Evolutionary conservation across 306 rosid genomes (phyloP).

Genomic region (Dicorynia guianensis): DNA sequence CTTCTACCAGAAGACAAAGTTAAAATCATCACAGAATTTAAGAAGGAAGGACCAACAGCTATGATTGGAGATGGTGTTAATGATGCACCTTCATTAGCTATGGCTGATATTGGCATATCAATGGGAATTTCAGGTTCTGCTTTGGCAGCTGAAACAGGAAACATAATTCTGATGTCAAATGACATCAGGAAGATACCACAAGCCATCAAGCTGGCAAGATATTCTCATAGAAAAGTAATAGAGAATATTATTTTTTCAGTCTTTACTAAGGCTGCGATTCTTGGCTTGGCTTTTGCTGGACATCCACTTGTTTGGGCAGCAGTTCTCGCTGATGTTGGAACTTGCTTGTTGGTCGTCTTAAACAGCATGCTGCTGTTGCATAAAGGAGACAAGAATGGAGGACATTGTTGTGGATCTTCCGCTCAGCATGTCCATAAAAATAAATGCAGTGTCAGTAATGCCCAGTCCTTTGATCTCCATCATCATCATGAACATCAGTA

Average conservation of each 20-base stretch:
- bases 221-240: conserved; percentile 63
- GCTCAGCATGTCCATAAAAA: conserved; percentile 50
- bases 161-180: conserved; percentile 84
- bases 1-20: conserved; percentile 92
- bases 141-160: conserved; percentile 84
- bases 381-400: conserved; percentile 49
- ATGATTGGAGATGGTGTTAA: conserved; percentile 97
- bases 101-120: conserved; percentile 90
- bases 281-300: conserved; percentile 84
- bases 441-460: conserved; percentile 46
- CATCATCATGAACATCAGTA: conserved; percentile 35
- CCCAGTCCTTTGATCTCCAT: conserved; percentile 31
- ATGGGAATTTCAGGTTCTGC: conserved; percentile 99
- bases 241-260: conserved; percentile 72
- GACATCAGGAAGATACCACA: conserved; percentile 85
- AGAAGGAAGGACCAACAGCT: conserved; percentile 73
- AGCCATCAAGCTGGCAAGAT: conserved; percentile 80
- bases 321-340: conserved; percentile 96
- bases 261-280: conserved; percentile 62
- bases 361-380: conserved; percentile 88
- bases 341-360: conserved; percentile 79
- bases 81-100: conserved; percentile 92
- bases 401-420: conserved; percentile 55
- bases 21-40: conserved; percentile 67
- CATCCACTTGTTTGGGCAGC: conserved; percentile 99